Base-by-base conservation (phyloP, 257 asterid genomes). In the Rubia yunnanensis region DNA sequence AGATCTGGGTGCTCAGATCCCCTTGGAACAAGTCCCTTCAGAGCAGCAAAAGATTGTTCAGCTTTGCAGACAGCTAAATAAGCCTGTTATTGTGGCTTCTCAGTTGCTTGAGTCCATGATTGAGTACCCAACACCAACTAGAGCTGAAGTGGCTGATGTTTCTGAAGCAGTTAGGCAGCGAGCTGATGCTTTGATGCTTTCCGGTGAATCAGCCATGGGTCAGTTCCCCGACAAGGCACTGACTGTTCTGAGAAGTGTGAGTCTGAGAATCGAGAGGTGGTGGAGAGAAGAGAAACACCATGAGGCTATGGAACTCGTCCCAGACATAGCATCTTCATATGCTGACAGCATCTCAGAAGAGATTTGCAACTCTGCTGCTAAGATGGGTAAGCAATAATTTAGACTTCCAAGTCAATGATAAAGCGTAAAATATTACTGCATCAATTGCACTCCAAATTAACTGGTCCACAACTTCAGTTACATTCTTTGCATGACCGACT, bases 121-220 rank as follows among this genome's bases (percentile, higher is more conserved):
- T 58, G 98, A 94, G 76, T 94, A 94, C 72, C 99, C 99, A 5
- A 94, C 97, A 2, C 99, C 99, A 26, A 94, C 99, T 44, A 84
- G 99, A 78, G 98, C 99, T 60, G 99, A 94, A 81, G 99, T 94
- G 41, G 99, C 99, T 39, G 99, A 94, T 46, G 88, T 94, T 66
- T 94, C 99, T 54, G 99, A 94, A 85, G 98, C 99, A 39, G 99
- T 94, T 65, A 84, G 96, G 75, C 96, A 90, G 74, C 83, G 89
- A 50, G 78, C 98, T 49, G 99, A 94, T 63, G 99, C 98, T 55
- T 74, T 94, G 70, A 94, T 94, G 99, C 98, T 94, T 31, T 94
- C 99, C 22, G 99, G 99, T 64, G 99, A 94, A 78, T 90, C 99
- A 30, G 99, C 99, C 81, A 94, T 90, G 99, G 99, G 99, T 35